Conservation (phyloP, 2,329 filamentous ascomycete genomes). For the Sporothrix curviconia region DNA sequence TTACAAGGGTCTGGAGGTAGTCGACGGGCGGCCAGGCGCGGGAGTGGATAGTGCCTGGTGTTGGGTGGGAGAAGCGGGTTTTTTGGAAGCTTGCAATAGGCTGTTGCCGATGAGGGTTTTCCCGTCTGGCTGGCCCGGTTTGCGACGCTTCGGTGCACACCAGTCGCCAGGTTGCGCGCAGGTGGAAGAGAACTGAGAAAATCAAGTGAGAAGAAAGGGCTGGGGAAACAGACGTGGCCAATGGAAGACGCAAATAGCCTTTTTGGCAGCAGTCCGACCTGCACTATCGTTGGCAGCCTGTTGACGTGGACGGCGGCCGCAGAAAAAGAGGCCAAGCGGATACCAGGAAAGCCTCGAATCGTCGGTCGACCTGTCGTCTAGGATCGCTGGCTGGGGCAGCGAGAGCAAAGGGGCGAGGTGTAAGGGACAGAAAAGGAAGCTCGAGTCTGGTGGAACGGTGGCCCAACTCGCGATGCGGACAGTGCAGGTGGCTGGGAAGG, state of each 20-base stretch:
- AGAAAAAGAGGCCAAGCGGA: neutral
- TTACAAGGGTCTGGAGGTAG: constrained; percentile 16
- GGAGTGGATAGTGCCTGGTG: constrained; percentile 7
- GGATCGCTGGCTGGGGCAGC: neutral
- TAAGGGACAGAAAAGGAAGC: no score
- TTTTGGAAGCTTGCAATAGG: constrained; percentile 16
- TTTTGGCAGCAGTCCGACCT: constrained; percentile 1
- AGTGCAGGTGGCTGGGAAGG: neutral
- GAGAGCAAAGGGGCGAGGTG: neutral
- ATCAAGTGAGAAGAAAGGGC: no score
- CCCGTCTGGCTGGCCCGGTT: neutral
- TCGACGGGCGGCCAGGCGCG: constrained; percentile 5
- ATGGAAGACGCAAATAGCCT: neutral
- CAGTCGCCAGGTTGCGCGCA: no score
- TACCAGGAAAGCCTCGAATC: neutral
- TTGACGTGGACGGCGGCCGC: constrained; percentile 2
- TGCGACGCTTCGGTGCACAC: constrained; percentile 3
- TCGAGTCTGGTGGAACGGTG: no score
- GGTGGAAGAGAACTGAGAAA: neutral
- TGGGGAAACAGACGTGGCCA: no score
- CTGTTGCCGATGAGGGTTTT: constrained; percentile 8
- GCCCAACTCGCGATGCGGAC: no score
- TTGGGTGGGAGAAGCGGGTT: constrained; percentile 12
- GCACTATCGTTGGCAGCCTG: no score
- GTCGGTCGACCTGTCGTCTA: neutral